A percentile compares a stretch with the other conserved stretches of the same genome.
Conservation (phyloP, 1,284 basidiomycete genomes). For the Flammula alnicola region DNA sequence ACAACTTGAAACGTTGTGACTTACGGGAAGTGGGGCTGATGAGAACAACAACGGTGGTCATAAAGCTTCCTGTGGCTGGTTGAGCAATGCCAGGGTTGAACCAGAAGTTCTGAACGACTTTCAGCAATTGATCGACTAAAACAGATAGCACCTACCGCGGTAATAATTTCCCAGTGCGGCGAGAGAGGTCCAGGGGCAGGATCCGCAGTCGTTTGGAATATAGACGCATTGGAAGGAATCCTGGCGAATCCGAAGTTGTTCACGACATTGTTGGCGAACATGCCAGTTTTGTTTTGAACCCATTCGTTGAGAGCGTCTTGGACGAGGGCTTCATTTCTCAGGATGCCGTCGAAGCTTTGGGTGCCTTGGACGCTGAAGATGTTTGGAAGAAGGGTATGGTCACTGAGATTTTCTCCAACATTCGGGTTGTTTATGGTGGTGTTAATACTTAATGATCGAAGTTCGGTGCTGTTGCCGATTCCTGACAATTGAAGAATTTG, state of each 20-base stretch:
- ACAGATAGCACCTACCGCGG: conserved; percentile 22
- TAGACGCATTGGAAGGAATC: conserved; percentile 24
- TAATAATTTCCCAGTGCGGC: conserved; percentile 35
- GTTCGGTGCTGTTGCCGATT: conserved; percentile 22
- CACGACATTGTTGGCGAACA: conserved; percentile 30
- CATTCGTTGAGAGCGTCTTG: conserved; percentile 26
- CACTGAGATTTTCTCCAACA: conserved; percentile 47
- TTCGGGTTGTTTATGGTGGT: conserved; percentile 23
- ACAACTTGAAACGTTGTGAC: background rate
- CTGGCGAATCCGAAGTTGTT: conserved; percentile 34
- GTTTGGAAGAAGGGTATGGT: conserved; percentile 36
- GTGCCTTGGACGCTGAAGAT: conserved; percentile 17
- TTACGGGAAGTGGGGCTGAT: conserved; percentile 10
- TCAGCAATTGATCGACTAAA: background rate
- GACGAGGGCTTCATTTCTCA: conserved; percentile 23
- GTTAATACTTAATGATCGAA: conserved; percentile 18
- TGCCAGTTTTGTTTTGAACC: conserved; percentile 22
- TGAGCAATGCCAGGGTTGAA: background rate
- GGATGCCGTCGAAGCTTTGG: conserved; percentile 27
- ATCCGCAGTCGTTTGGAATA: conserved; percentile 26
- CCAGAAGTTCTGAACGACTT: conserved; percentile 1
- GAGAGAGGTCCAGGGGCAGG: conserved; percentile 32
- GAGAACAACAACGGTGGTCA: conserved; percentile 6
- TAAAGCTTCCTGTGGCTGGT: conserved; percentile 3
- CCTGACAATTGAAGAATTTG: conserved; percentile 29